Evolutionary conservation across 2,329 filamentous ascomycete genomes (phyloP).

Genomic region (Cladosporium cucumerinum): DNA sequence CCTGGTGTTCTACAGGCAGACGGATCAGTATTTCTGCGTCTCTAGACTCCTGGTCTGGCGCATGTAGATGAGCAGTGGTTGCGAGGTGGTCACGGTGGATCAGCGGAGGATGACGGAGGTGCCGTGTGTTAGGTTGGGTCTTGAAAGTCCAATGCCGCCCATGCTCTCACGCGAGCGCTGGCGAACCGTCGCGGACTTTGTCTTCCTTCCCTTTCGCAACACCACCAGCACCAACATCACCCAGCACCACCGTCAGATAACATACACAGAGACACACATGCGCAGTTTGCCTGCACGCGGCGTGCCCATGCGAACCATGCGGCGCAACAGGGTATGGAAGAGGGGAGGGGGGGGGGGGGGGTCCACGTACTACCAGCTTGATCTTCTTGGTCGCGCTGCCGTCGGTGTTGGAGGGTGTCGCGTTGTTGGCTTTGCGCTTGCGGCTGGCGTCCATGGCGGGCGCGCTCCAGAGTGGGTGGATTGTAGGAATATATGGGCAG

Average conservation of each 20-base stretch:
- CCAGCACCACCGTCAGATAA: constrained; percentile 2
- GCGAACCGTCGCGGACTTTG: constrained; percentile 21
- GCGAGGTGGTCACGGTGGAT: constrained; percentile 18
- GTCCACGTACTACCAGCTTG: constrained; percentile 17
- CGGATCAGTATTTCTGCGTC: constrained; percentile 22
- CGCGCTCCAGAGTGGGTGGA: background rate
- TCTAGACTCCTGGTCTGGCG: constrained; percentile 1
- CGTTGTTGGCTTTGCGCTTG: constrained; percentile 56
- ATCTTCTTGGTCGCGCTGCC: constrained; percentile 45
- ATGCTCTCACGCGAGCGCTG: constrained; percentile 9
- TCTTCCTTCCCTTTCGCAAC: constrained; percentile 17
- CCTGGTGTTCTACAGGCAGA: constrained; percentile 29
- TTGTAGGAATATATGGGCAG: background rate
- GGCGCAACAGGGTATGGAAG: background rate
- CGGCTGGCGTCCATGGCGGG: constrained; percentile 23
- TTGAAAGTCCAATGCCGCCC: constrained; percentile 22
- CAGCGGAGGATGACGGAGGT: constrained; percentile 29
- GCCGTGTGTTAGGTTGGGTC: constrained; percentile 22
- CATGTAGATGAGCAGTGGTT: constrained; percentile 14
- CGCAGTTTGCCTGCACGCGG: constrained; percentile 7
- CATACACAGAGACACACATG: background rate
- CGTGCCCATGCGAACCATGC: background rate
- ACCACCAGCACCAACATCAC: background rate
- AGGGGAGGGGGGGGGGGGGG: too few relatives aligned
- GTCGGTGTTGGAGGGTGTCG: constrained; percentile 45